These are phyloP conservation scores for Aspergillus hortae DNA, from an alignment of 2,329 filamentous ascomycete genomes.

Conservation along the genomic window DNA sequence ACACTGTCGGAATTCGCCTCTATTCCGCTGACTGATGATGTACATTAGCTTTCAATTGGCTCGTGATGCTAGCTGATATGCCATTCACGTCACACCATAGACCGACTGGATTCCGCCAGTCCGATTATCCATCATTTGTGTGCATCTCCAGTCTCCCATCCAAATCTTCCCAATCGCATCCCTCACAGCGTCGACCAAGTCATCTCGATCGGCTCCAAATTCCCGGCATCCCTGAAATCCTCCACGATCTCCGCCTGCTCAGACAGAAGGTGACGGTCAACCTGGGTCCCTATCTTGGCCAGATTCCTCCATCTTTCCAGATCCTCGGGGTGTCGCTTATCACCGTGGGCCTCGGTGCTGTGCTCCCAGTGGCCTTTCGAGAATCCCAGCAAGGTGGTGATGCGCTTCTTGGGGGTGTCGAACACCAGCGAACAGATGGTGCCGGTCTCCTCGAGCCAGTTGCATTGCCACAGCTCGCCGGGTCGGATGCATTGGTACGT, in stretches of 20 bases:
- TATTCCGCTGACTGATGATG: too few species aligned
- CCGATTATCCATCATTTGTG: too few species aligned
- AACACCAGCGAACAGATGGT: constrained; percentile 56
- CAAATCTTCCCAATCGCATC: not conserved
- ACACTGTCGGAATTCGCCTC: too few species aligned
- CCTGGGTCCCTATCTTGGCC: constrained; percentile 51
- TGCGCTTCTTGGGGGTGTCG: constrained; percentile 48
- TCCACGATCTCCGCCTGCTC: constrained; percentile 54
- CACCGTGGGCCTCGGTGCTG: constrained; percentile 49
- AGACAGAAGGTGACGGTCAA: constrained; percentile 49
- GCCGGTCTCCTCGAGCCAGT: constrained; percentile 60
- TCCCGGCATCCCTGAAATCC: constrained; percentile 48
- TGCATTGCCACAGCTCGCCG: constrained; percentile 58
- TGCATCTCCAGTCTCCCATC: not conserved
- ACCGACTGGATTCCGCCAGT: too few species aligned
- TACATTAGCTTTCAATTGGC: too few species aligned
- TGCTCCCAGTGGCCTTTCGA: constrained; percentile 57
- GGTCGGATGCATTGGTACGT: constrained; percentile 57
- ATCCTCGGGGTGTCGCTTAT: constrained; percentile 53
- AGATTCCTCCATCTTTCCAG: constrained; percentile 52
- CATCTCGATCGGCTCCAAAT: constrained; percentile 45
- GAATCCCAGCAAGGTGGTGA: constrained; percentile 54
- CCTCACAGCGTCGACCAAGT: constrained; percentile 33
- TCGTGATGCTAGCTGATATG: too few species aligned
- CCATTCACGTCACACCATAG: too few species aligned